These are phyloP conservation scores for Penicillium sp. DNA, from an alignment of 2,329 filamentous ascomycete species.

Conservation along the genomic window DNA sequence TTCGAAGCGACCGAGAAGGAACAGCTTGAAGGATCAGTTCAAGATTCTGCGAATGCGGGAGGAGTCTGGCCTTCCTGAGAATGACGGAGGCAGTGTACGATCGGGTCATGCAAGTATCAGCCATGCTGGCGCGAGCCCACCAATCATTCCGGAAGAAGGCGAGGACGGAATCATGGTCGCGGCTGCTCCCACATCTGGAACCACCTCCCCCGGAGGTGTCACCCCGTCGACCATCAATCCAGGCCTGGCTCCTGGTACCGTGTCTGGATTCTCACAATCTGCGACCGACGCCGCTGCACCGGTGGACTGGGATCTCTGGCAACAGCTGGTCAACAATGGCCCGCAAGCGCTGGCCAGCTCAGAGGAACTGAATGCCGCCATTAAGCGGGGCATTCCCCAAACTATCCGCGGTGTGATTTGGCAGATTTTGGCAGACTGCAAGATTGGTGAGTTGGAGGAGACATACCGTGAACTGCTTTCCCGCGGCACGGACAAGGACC, in stretches of 20 bases:
- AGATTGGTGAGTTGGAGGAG: constrained; percentile 83
- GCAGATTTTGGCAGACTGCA: constrained; percentile 95
- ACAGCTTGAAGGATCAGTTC: constrained; percentile 75
- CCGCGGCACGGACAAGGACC: constrained; percentile 73
- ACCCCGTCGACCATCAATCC: constrained; percentile 67
- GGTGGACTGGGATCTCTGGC: constrained; percentile 99
- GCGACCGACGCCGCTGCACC: constrained; percentile 64
- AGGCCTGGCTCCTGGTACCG: constrained; percentile 79
- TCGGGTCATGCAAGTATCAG: constrained; percentile 46
- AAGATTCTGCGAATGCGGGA: constrained; percentile 75
- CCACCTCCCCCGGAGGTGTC: constrained; percentile 41
- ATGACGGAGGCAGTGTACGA: constrained; percentile 56
- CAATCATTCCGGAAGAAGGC: constrained; percentile 49
- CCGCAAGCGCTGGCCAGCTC: constrained; percentile 86
- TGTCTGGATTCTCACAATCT: constrained; percentile 74
- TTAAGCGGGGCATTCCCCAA: constrained; percentile 89
- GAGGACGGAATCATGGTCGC: constrained; percentile 40
- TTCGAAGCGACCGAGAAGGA: constrained; percentile 54
- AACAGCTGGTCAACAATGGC: constrained; percentile 91
- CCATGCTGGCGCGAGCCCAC: constrained; percentile 50
- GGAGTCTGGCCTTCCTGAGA: constrained; percentile 63
- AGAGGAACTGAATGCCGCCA: constrained; percentile 85
- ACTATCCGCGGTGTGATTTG: constrained; percentile 98
- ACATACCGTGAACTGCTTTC: constrained; percentile 81
- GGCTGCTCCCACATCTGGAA: constrained; percentile 27